Evolutionary conservation across 2,329 filamentous ascomycete species (phyloP), one percentile per base, ranked within the genome.

Genomic region (Nothopassalora personata): DNA sequence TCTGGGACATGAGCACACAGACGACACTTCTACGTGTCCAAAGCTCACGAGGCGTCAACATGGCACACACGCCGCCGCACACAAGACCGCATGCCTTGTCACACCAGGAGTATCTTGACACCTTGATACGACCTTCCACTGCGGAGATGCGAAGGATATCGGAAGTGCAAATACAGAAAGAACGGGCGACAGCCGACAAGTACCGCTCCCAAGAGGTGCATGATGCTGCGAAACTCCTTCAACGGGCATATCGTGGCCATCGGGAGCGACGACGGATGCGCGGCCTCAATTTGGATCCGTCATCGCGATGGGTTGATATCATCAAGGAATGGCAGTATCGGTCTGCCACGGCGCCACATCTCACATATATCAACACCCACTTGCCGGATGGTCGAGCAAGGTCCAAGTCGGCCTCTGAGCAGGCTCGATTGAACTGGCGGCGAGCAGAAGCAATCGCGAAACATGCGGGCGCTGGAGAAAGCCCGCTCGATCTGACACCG

Each of bases 181-280:
- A 70, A 61, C 43, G 56, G 19, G 62, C 64, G 28, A 67, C 68
- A 6, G 48, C 61, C 47, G 50, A 56, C 28, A 68, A 67, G 56
- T 71, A 71, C 49, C 65, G 67, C 51, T 56, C 58, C 8, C 45
- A 56, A 36, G 60, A 69, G 30, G 66, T 67, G 54, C 63, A 64
- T 15, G 64, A 66, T 49, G 71, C 72, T 10, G 71, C 70, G 2
- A 64, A 60, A 34, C 66, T 64, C 46, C 73, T 73, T 23, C 71
- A 73, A 61, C 84, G 87, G 65, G 87, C 86, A 18, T 95, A 92
- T 71, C 82, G 90, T 39, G 90, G 90, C 6, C 90, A 94, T 72
- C 83, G 88, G 54, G 81, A 84, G 53, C 82, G 90, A 46, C 79
- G 90, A 51, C 86, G 91, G 71, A 79, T 93, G 62, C 73, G 82